A percentile compares a stretch with the other conserved stretches of the same genome.
phyloP scores from a whole-genome alignment of 2,329 filamentous ascomycete species.

The Exophiala bonariae region DNA sequence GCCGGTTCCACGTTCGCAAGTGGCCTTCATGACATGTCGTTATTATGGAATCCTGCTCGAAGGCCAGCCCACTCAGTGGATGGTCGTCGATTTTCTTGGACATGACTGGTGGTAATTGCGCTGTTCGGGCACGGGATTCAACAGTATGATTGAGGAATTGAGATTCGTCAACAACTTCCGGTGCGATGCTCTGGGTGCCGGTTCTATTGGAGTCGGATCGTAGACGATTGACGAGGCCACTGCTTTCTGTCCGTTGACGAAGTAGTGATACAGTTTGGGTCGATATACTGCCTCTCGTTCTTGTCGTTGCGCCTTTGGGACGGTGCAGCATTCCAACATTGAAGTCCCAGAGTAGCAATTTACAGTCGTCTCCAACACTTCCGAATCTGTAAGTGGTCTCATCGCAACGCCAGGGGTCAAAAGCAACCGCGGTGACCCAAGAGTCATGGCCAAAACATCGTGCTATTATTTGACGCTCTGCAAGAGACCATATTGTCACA shows the following conservation, averaged over 20 bases:
- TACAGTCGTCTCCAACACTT: conserved; percentile 90
- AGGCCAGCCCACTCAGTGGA: conserved; percentile 86
- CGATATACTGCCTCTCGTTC: conserved; percentile 50
- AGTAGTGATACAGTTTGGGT: conserved; percentile 46
- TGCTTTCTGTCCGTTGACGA: conserved; percentile 64
- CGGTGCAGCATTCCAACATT: conserved; percentile 93
- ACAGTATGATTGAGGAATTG: conserved; percentile 73
- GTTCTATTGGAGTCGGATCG: conserved; percentile 68
- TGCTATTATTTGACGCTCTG: conserved; percentile 80
- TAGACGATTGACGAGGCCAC: conserved; percentile 56
- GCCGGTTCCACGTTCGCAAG: conserved; percentile 72
- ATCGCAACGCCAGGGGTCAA: conserved; percentile 96
- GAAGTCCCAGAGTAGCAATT: conserved; percentile 94
- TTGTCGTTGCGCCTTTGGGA: conserved; percentile 62
- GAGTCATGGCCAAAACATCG: conserved; percentile 94
- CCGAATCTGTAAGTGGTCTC: conserved; percentile 94
- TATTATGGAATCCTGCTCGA: conserved; percentile 89
- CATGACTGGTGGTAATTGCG: conserved; percentile 87
- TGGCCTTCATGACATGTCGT: conserved; percentile 92
- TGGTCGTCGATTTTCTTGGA: conserved; percentile 82
- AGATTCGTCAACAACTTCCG: conserved; percentile 51
- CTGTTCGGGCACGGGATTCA: conserved; percentile 78
- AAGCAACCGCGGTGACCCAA: conserved; percentile 90
- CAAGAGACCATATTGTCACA: conserved; percentile 91
- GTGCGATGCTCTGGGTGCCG: conserved; percentile 27